Evolutionary conservation across 495 filamentous ascomycete species (phyloP), one percentile per base, ranked within the genome.

Genomic region (Trichoderma erinaceum): DNA sequence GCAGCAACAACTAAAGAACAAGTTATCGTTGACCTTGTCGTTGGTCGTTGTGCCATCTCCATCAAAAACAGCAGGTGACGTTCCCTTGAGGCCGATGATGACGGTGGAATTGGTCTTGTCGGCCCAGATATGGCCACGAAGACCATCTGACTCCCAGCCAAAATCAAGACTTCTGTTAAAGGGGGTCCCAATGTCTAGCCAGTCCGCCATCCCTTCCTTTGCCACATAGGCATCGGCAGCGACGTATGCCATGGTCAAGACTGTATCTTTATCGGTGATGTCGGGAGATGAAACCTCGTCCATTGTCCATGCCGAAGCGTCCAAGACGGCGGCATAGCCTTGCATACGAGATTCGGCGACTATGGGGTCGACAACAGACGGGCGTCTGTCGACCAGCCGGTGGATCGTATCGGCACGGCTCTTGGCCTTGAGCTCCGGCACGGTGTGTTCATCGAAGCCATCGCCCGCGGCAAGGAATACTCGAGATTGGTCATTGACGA

Each of bases 1-100:
- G 79, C 95, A 99, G 75, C 95, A 99, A 79, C 95, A 99, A 74
- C 93, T 93, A 80, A 97, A 97, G 75, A 94, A 96, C 11, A 99
- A 85, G 74, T 99, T 99, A 75, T 99, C 95, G 75, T 99, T 99
- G 64, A 91, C 80, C 77, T 99, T 99, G 78, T 99, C 95, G 73
- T 97, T 97, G 5, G 93, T 97, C 0, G 93, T 97, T 0, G 95
- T 97, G 15, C 92, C 93, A 11, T 92, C 90, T 4, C 95, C 95
- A 75, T 98, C 95, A 74, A 97, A 98, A 12, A 98, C 87, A 13
- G 96, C 95, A 1, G 87, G 84, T 56, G 92, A 90, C 7, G 92
- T 97, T 23, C 94, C 93, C 78, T 99, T 99, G 41, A 99, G 78
- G 2, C 91, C 93, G 64, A 99, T 92, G 43, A 98, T 87, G 66